These are phyloP conservation scores for Dictyostelium firmibasis DNA, from an alignment of 78 protist genomes.

Conservation along the genomic window DNA sequence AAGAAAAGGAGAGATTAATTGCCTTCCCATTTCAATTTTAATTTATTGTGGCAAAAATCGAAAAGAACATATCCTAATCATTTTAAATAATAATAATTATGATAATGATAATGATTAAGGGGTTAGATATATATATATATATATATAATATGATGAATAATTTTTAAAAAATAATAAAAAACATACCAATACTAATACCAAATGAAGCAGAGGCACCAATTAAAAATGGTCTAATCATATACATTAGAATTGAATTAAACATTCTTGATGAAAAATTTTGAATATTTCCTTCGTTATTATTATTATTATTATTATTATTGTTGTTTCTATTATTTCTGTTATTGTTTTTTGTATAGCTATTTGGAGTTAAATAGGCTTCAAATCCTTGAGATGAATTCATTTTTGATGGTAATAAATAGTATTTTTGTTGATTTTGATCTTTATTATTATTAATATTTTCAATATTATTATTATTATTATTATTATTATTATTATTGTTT, in stretches of 20 bases:
- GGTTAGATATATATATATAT: no score
- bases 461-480: background rate
- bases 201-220: conserved; percentile 68
- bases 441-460: background rate
- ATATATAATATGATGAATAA: no score
- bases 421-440: background rate
- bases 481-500: background rate
- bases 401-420: background rate
- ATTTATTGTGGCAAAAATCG: conserved; percentile 31
- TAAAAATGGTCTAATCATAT: conserved; percentile 59
- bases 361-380: background rate
- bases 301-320: background rate
- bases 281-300: background rate
- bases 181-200: conserved; percentile 73
- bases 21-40: conserved; percentile 15
- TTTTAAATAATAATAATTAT: no score
- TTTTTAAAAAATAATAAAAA: no score
- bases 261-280: background rate
- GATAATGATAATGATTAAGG: background rate
- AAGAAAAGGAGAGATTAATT: background rate
- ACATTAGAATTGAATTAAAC: conserved; percentile 4
- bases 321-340: background rate
- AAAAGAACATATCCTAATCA: conserved; percentile 47
- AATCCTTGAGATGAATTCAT: background rate
- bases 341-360: background rate